Evolutionary conservation across 768 basidiomycete genomes (phyloP).

Genomic region (Pilatotrama ljubarskyi): DNA sequence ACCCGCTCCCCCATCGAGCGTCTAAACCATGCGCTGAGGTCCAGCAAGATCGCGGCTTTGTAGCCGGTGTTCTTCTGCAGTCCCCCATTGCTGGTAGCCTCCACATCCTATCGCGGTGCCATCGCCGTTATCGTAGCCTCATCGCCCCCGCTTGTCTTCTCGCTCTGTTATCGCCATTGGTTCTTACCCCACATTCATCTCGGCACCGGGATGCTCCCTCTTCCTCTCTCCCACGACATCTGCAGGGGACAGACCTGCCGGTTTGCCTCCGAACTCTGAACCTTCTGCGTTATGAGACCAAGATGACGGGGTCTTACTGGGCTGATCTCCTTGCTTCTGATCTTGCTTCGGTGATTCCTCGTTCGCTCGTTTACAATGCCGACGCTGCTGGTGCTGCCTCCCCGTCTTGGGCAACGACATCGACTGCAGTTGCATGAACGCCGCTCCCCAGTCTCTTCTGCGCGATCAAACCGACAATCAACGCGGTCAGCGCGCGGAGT

Average conservation of each 20-base stretch:
- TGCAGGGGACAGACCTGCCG: constrained; percentile 1
- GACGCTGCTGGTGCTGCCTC: background rate
- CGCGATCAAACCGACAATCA: background rate
- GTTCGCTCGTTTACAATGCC: background rate
- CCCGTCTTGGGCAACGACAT: background rate
- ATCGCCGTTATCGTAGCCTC: constrained; percentile 16
- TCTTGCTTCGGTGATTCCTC: constrained; percentile 10
- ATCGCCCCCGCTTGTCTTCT: background rate
- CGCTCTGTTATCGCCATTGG: constrained; percentile 20
- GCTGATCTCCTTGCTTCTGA: constrained; percentile 10
- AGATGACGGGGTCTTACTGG: constrained; percentile 5
- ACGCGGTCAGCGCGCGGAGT: background rate
- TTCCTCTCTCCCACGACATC: constrained; percentile 7
- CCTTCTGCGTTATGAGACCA: background rate
- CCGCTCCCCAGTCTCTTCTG: background rate
- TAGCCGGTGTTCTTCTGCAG: constrained; percentile 9
- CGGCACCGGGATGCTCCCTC: constrained; percentile 15
- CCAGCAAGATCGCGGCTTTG: constrained; percentile 3
- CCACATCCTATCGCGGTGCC: constrained; percentile 12
- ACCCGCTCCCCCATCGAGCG: constrained; percentile 4
- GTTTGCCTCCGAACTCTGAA: constrained; percentile 1
- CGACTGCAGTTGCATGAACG: background rate
- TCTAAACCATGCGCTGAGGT: background rate
- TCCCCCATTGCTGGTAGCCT: background rate
- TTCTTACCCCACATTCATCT: constrained; percentile 11